Conservation (phyloP, 2,329 filamentous ascomycete species). For the Sclerotinia nivalis region DNA sequence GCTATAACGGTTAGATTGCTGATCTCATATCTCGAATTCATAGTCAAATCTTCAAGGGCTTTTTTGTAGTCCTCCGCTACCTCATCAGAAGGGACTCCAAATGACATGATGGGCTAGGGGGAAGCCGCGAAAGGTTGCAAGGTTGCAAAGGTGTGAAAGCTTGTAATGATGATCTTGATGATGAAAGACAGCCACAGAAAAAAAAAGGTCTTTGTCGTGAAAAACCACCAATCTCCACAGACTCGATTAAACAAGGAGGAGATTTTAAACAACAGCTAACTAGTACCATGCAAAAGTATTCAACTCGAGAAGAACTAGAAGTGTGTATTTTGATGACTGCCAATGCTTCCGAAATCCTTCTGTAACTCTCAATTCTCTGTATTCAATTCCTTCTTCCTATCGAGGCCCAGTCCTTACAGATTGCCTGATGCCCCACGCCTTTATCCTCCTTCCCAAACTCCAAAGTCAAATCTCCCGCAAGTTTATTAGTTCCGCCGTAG, state of each 20-base stretch:
- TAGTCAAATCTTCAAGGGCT: constrained; percentile 85
- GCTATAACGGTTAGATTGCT: constrained; percentile 97
- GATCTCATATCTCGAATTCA: constrained; percentile 93
- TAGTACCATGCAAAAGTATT: constrained; percentile 43
- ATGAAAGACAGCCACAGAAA: constrained; percentile 33
- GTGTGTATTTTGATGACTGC: constrained; percentile 43
- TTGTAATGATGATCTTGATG: constrained; percentile 28
- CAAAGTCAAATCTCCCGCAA: constrained; percentile 18
- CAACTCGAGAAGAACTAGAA: constrained; percentile 42
- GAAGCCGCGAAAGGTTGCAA: constrained; percentile 33
- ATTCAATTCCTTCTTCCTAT: constrained; percentile 27
- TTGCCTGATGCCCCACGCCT: constrained; percentile 31
- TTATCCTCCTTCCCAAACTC: constrained; percentile 30
- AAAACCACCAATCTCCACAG: constrained; percentile 34
- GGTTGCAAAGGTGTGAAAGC: constrained; percentile 29
- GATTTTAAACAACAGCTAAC: constrained; percentile 42
- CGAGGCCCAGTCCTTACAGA: constrained; percentile 29
- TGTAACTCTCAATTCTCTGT: constrained; percentile 29
- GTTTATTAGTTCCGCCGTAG: neutral
- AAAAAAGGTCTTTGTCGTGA: constrained; percentile 35
- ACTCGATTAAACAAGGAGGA: constrained; percentile 33
- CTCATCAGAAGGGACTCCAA: constrained; percentile 65
- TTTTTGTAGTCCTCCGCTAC: constrained; percentile 94
- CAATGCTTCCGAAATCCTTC: constrained; percentile 35
- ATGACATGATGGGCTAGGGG: constrained; percentile 58